phyloP scores from a whole-genome alignment of 805 yeast genomes.

The Yarrowia divulgata region DNA sequence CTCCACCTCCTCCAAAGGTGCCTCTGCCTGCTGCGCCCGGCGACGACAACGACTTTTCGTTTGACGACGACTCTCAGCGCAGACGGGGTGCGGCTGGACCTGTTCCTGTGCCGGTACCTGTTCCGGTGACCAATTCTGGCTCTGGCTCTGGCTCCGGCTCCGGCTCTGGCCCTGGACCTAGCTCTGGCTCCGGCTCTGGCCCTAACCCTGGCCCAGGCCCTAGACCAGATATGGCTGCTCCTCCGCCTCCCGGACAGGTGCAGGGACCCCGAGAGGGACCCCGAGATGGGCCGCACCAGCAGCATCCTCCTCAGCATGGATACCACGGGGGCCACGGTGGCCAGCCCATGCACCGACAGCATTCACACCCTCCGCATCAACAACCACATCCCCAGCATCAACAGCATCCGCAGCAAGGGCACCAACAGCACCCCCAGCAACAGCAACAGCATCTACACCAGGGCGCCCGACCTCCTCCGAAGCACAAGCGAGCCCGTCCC shows the following conservation, averaged over 20 bases:
- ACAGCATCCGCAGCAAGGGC: conserved; percentile 5
- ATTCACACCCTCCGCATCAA: conserved; percentile 15
- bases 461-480: conserved; percentile 9
- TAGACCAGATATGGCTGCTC: neutral
- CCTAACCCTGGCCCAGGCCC: neutral
- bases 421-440: conserved; percentile 5
- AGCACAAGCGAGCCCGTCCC: conserved; percentile 16
- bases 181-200: neutral
- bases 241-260: neutral
- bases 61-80: conserved; percentile 3
- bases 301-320: too few relatives aligned
- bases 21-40: conserved; percentile 8
- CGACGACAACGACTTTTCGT: conserved; percentile 13
- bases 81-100: neutral
- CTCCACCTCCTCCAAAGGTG: neutral
- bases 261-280: neutral
- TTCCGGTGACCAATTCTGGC: neutral
- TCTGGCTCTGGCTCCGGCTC: too few relatives aligned
- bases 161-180: neutral
- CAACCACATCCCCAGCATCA: conserved; percentile 2
- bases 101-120: neutral
- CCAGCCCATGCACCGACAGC: conserved; percentile 22
- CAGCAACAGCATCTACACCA: neutral
- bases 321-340: neutral
- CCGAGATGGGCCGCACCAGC: neutral